A percentile compares a stretch with the other conserved stretches of the same genome.
Conservation (phyloP, 345 rosid genomes). For the Lagerstroemia speciosa region DNA sequence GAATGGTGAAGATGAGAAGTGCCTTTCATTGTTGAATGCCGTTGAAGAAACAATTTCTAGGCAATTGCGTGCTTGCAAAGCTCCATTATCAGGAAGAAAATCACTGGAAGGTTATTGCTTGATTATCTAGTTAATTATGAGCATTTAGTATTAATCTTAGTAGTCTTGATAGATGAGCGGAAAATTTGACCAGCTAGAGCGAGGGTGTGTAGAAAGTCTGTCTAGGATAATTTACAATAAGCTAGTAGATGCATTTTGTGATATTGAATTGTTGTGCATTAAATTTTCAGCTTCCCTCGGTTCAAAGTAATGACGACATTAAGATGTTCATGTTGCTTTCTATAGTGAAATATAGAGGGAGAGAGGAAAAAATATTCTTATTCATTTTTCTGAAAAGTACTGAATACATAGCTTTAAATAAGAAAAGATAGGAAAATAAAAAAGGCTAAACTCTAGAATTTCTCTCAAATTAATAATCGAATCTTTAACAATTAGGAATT, state of each 20-base stretch:
- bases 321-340: too few species aligned
- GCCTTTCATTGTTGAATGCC: conserved; percentile 72
- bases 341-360: too few species aligned
- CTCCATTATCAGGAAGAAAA: conserved; percentile 49
- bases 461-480: too few species aligned
- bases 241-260: not conserved
- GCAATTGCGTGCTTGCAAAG: conserved; percentile 83
- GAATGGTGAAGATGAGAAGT: conserved; percentile 70
- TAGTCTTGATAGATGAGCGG: not conserved
- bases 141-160: not conserved
- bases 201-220: not conserved
- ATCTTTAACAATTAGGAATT: too few species aligned
- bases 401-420: too few species aligned
- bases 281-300: too few species aligned
- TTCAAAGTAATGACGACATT: too few species aligned
- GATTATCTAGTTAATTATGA: not conserved
- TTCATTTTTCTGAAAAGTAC: too few species aligned
- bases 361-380: too few species aligned
- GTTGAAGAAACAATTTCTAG: conserved; percentile 87
- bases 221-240: not conserved
- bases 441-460: too few species aligned
- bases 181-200: not conserved
- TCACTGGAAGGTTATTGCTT: conserved; percentile 46
- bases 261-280: not conserved
- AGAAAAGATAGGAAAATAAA: too few species aligned